Evolutionary conservation across 306 rosid genomes (phyloP).

Genomic region (Comarum palustre): DNA sequence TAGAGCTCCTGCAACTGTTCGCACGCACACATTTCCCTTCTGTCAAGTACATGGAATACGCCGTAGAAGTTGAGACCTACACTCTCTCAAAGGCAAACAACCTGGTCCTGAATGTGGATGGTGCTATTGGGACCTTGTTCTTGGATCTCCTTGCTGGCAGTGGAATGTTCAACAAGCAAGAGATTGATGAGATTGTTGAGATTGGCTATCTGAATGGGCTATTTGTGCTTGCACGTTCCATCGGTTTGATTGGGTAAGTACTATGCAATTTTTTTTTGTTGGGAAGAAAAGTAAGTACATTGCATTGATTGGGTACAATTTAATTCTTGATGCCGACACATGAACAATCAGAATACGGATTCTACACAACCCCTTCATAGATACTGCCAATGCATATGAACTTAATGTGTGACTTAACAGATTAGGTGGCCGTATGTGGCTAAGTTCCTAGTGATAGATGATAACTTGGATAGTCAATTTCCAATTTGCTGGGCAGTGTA

Average conservation of each 20-base stretch:
- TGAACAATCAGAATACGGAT: slow-evolving; percentile 15
- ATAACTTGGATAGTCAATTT: slow-evolving; percentile 11
- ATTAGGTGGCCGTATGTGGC: slow-evolving; percentile 25
- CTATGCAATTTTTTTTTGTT: no score
- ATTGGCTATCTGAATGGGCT: slow-evolving; percentile 98
- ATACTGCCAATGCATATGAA: slow-evolving; percentile 18
- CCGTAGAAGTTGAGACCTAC: slow-evolving; percentile 88
- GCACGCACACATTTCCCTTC: slow-evolving; percentile 94
- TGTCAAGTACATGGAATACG: slow-evolving; percentile 95
- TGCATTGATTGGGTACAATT: slow-evolving; percentile 24
- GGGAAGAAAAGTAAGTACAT: no score
- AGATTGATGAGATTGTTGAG: slow-evolving; percentile 83
- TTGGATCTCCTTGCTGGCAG: slow-evolving; percentile 98
- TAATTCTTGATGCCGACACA: slow-evolving; percentile 17
- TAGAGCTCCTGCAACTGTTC: slow-evolving; percentile 81
- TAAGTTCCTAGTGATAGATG: slow-evolving; percentile 11
- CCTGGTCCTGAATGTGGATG: slow-evolving; percentile 94
- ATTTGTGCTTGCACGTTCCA: slow-evolving; percentile 93
- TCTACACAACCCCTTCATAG: slow-evolving; percentile 27
- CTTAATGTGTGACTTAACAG: slow-evolving; percentile 12
- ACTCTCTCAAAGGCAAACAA: slow-evolving; percentile 96
- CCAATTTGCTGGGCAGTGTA: not conserved
- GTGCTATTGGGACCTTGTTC: slow-evolving; percentile 95
- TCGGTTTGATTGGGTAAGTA: slow-evolving; percentile 95
- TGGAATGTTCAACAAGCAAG: slow-evolving; percentile 93